Evolutionary conservation across 2,329 filamentous ascomycete genomes (phyloP).

Genomic region (Didymellaceae sp.): DNA sequence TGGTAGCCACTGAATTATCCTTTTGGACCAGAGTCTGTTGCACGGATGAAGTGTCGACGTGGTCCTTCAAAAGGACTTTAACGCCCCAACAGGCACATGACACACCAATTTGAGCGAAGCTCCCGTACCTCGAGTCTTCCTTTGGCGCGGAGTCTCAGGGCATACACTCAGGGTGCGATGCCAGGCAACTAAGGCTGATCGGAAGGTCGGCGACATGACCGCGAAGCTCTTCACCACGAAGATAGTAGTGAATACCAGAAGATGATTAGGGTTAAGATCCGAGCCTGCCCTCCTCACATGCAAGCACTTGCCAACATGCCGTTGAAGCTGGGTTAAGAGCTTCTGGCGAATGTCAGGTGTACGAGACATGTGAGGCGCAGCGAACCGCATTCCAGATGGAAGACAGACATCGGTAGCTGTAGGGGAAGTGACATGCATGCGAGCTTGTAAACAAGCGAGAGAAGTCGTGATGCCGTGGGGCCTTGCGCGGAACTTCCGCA

Average conservation of each 20-base stretch:
- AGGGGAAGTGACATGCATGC: conserved; percentile 74
- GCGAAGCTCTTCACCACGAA: conserved; percentile 50
- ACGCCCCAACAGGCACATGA: conserved; percentile 73
- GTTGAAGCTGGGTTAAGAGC: conserved; percentile 65
- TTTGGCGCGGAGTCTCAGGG: conserved; percentile 42
- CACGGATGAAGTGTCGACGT: conserved; percentile 77
- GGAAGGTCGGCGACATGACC: conserved; percentile 70
- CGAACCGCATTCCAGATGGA: conserved; percentile 64
- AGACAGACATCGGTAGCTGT: conserved; percentile 79
- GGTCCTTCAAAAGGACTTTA: conserved; percentile 78
- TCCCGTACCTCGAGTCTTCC: conserved; percentile 55
- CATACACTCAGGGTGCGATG: conserved; percentile 29
- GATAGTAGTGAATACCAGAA: conserved; percentile 66
- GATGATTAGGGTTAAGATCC: conserved; percentile 97
- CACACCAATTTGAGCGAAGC: conserved; percentile 60
- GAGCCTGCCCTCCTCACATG: conserved; percentile 67
- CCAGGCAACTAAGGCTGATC: conserved; percentile 59
- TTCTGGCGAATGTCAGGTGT: conserved; percentile 61
- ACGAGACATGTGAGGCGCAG: conserved; percentile 50
- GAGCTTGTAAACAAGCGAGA: conserved; percentile 43
- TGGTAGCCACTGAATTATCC: conserved; percentile 61
- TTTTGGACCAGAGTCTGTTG: conserved; percentile 71
- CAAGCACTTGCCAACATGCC: conserved; percentile 50
- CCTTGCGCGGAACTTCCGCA: conserved; percentile 34
- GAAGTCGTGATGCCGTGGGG: conserved; percentile 31